These are phyloP conservation scores for Suillus paluster DNA, from an alignment of 768 basidiomycete genomes.

Conservation along the genomic window DNA sequence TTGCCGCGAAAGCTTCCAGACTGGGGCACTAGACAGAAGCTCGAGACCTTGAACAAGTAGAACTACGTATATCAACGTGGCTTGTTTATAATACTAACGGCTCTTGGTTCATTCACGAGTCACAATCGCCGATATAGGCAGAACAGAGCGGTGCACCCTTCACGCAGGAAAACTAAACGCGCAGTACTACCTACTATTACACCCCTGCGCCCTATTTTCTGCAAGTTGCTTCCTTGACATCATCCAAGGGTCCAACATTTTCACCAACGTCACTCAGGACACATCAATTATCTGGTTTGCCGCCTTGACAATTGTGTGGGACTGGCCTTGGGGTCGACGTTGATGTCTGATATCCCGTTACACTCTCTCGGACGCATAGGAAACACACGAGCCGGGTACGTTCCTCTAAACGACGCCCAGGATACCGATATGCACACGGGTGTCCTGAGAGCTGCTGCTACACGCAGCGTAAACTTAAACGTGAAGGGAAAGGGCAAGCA, in stretches of 20 bases:
- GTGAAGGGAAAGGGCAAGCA: slow-evolving; percentile 40
- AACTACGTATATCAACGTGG: not conserved
- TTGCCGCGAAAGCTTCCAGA: not conserved
- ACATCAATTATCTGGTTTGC: not conserved
- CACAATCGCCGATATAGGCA: too few relatives aligned
- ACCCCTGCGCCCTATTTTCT: not conserved
- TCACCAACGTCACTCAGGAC: not conserved
- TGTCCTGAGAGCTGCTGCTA: slow-evolving; percentile 38
- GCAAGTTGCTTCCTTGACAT: not conserved
- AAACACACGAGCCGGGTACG: slow-evolving; percentile 51
- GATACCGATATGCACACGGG: slow-evolving; percentile 34
- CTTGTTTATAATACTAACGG: too few relatives aligned
- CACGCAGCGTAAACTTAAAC: slow-evolving; percentile 26
- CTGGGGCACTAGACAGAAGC: not conserved
- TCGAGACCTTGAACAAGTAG: not conserved
- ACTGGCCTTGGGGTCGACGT: slow-evolving; percentile 17
- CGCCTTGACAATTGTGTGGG: not conserved
- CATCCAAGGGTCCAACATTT: not conserved
- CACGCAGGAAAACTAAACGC: not conserved
- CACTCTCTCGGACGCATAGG: slow-evolving; percentile 57
- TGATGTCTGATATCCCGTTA: slow-evolving; percentile 78
- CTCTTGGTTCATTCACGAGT: too few relatives aligned
- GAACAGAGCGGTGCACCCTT: not conserved
- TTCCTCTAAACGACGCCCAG: slow-evolving; percentile 40
- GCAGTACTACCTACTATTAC: not conserved